Conservation (phyloP, 306 rosid species). For the Dalbergia oliveri region DNA sequence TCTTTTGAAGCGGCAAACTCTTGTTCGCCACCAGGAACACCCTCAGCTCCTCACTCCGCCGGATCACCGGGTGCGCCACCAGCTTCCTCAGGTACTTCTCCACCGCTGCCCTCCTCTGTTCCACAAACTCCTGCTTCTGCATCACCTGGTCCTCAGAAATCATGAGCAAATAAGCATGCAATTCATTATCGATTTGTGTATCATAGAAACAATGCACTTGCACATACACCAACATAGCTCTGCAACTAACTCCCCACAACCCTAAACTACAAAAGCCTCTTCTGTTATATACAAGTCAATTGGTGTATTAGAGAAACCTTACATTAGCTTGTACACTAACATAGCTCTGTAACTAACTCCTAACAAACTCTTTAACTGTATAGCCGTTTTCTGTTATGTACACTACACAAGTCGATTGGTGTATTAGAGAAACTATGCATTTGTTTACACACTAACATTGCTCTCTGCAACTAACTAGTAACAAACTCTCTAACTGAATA, state of each 20-base stretch:
- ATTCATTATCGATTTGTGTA: background rate
- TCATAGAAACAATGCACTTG: background rate
- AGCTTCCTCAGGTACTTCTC: slow-evolving; percentile 85
- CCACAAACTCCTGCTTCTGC: slow-evolving; percentile 96
- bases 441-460: background rate
- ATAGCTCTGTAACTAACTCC: too few relatives aligned
- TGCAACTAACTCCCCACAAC: too few relatives aligned
- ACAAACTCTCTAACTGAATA: too few relatives aligned
- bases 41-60: slow-evolving; percentile 83
- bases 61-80: slow-evolving; percentile 81
- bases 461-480: too few relatives aligned
- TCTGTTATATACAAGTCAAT: too few relatives aligned
- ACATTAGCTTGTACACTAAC: background rate
- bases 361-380: too few relatives aligned
- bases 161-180: background rate
- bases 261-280: too few relatives aligned
- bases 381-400: too few relatives aligned
- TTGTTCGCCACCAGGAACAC: slow-evolving; percentile 80
- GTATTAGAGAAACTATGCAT: background rate
- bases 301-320: background rate
- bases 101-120: slow-evolving; percentile 87
- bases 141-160: slow-evolving; percentile 82
- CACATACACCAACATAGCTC: too few relatives aligned
- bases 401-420: too few relatives aligned
- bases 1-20: slow-evolving; percentile 64